These are phyloP conservation scores for Leishmania arabica DNA, from an alignment of 208 protist genomes.

Conservation along the genomic window DNA sequence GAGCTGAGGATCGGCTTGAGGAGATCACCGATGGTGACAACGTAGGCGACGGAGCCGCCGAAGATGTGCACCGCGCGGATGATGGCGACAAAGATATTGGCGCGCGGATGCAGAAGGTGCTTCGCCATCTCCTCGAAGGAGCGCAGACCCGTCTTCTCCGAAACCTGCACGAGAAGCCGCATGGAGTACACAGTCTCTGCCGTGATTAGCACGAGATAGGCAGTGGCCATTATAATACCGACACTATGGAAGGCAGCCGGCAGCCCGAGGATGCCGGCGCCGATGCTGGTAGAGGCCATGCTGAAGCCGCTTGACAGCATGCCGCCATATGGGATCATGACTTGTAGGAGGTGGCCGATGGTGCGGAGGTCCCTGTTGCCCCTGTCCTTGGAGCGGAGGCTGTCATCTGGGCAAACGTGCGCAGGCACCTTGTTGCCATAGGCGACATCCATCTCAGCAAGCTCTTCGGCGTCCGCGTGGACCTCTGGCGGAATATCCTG, in stretches of 20 bases:
- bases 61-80: constrained; percentile 39
- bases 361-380: constrained; percentile 4
- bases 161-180: constrained; percentile 34
- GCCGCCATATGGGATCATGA: constrained; percentile 46
- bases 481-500: background rate
- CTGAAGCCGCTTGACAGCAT: constrained; percentile 46
- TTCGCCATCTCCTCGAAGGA: constrained; percentile 44
- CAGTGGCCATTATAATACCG: constrained; percentile 36
- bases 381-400: too few species aligned
- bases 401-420: background rate
- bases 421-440: background rate
- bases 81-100: constrained; percentile 29
- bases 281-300: constrained; percentile 44
- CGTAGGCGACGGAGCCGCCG: constrained; percentile 50
- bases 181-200: constrained; percentile 49
- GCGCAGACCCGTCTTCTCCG: constrained; percentile 29
- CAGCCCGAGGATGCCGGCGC: constrained; percentile 30
- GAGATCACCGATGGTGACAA: constrained; percentile 53
- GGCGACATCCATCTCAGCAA: background rate
- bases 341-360: constrained; percentile 12
- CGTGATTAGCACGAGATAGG: constrained; percentile 40
- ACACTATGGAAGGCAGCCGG: constrained; percentile 42
- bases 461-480: background rate
- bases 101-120: constrained; percentile 30
- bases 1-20: constrained; percentile 35